These are phyloP conservation scores for Zopfochytrium polystomum DNA, from an alignment of 371 early-diverging fungal genomes.

Conservation along the genomic window DNA sequence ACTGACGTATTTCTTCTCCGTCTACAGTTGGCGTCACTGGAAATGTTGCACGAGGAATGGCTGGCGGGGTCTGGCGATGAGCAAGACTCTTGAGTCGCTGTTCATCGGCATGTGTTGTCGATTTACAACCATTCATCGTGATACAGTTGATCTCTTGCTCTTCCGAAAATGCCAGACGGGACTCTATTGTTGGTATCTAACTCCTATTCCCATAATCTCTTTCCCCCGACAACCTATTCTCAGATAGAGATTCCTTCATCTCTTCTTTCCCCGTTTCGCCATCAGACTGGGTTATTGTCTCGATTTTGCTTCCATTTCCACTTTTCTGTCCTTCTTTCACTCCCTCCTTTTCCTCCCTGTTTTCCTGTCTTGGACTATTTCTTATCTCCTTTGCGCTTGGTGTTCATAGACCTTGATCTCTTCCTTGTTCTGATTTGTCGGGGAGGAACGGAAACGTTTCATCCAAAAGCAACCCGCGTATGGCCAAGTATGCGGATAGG, in stretches of 20 bases:
- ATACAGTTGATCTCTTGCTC: neutral
- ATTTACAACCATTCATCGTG: neutral
- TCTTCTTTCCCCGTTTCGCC: neutral
- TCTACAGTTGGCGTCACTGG: neutral
- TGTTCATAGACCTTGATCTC: too few relatives aligned
- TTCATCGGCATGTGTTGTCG: neutral
- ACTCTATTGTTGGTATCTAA: neutral
- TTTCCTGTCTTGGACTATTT: neutral
- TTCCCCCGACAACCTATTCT: neutral
- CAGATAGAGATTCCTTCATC: neutral
- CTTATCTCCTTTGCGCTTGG: too few relatives aligned
- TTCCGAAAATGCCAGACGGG: neutral
- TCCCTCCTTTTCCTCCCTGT: neutral
- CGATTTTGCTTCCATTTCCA: neutral
- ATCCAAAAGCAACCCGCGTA: too few relatives aligned
- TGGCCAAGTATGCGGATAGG: too few relatives aligned
- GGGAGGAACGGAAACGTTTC: too few relatives aligned
- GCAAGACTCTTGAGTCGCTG: neutral
- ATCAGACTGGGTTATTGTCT: neutral
- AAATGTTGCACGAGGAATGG: neutral
- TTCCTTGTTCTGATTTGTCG: too few relatives aligned
- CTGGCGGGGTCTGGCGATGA: neutral
- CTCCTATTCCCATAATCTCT: neutral
- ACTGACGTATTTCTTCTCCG: neutral
- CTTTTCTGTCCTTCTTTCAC: slow-evolving; percentile 3